Evolutionary conservation across 768 basidiomycete species (phyloP).

Genomic region (Naganishia kalamii): DNA sequence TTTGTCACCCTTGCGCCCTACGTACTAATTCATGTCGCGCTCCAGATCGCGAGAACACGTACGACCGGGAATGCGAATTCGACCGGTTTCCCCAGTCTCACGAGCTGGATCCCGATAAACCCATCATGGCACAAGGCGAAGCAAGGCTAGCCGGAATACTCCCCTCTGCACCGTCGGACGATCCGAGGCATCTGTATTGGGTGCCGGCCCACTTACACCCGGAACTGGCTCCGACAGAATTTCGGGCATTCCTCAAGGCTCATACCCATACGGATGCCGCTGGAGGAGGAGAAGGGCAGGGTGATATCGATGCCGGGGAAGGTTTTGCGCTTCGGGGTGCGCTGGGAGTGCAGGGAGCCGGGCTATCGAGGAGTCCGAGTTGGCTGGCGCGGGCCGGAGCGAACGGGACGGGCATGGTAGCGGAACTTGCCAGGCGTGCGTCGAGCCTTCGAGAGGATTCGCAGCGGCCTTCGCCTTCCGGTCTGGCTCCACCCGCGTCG

Average conservation of each 20-base stretch:
- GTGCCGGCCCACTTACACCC: constrained; percentile 94
- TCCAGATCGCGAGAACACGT: too few relatives aligned
- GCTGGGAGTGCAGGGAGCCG: not conserved
- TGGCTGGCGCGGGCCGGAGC: constrained; percentile 20
- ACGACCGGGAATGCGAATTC: constrained; percentile 1
- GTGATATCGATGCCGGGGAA: not conserved
- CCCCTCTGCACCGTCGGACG: constrained; percentile 47
- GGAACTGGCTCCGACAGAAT: constrained; percentile 94
- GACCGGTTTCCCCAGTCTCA: constrained; percentile 10
- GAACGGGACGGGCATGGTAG: constrained; percentile 8
- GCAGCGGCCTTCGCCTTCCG: not conserved
- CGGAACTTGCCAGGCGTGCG: constrained; percentile 1
- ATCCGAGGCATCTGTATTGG: constrained; percentile 93
- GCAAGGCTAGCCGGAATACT: constrained; percentile 1
- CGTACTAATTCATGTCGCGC: too few relatives aligned
- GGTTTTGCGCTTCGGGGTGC: not conserved
- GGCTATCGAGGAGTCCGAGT: constrained; percentile 12
- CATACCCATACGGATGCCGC: constrained; percentile 56
- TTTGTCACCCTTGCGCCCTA: not conserved
- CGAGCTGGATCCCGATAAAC: constrained; percentile 14
- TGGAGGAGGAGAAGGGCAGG: not conserved
- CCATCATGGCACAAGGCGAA: constrained; percentile 18
- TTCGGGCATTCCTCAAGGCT: constrained; percentile 87
- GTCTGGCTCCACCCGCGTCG: not conserved
- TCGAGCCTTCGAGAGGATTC: not conserved